Percentiles rank a stretch among this genome's conserved stretches.
Conservation (phyloP, 768 basidiomycete genomes). For the Boletus reticuloceps region DNA sequence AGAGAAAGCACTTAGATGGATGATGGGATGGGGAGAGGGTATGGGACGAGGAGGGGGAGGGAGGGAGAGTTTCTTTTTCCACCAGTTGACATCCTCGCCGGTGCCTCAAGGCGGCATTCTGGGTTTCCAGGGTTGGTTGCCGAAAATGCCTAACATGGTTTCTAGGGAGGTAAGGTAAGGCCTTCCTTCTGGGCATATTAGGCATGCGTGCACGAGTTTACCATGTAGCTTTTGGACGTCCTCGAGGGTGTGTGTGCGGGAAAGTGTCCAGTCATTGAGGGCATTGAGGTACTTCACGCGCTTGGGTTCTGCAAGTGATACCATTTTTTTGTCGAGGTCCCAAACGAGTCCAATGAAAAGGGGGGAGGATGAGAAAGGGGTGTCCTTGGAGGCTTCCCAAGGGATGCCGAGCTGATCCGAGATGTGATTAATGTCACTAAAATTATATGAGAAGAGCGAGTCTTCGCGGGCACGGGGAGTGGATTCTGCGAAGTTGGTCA, state of each 20-base stretch:
- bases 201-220: slow-evolving; percentile 22
- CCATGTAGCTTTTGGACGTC: neutral
- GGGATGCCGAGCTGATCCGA: neutral
- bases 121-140: slow-evolving; percentile 30
- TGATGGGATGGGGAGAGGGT: neutral
- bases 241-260: neutral
- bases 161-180: slow-evolving; percentile 22
- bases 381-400: neutral
- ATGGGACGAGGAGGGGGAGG: neutral
- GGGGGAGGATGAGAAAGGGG: neutral
- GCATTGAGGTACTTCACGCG: neutral
- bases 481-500: accelerated
- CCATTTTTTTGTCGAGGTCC: accelerated
- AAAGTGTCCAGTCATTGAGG: accelerated
- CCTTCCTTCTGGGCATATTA: slow-evolving; percentile 29
- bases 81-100: neutral
- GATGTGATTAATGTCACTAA: neutral
- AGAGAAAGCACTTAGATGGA: slow-evolving; percentile 25
- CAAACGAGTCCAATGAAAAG: neutral
- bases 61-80: neutral
- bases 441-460: neutral
- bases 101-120: neutral
- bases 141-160: slow-evolving; percentile 30
- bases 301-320: neutral
- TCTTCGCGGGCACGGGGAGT: neutral